Evolutionary conservation across 352 stramenopile genomes (phyloP), one percentile per base, ranked within the genome.

Genomic region (Phytophthora melonis): DNA sequence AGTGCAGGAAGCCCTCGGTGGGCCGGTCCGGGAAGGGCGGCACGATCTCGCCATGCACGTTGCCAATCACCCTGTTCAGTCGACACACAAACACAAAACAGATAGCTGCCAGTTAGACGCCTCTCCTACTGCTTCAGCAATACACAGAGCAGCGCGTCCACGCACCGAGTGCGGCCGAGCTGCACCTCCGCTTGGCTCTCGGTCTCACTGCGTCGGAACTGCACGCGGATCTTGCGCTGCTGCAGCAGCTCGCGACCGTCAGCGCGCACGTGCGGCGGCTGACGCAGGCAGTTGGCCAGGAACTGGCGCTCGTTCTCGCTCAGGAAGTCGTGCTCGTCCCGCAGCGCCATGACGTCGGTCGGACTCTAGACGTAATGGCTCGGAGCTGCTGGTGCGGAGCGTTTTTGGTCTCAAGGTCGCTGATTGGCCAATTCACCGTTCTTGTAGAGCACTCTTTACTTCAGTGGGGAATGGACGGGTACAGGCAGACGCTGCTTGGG

Each of bases 1-100:
- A 94, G 43, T 95, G 82, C 50, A 97, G 76, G 61, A 97, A 96
- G 1, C 92, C 92, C 68, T 97, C 92, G 30, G 85, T 94, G 34
- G 92, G 92, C 36, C 91, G 80, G 66, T 97, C 91, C 6, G 92
- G 91, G 59, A 94, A 97, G 34, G 92, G 92, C 39, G 87, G 78
- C 62, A 97, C 88, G 56, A 97, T 93, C 68, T 96, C 88, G 25
- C 88, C 88, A 36, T 92, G 85, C 9, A 96, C 89, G 57, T 94
- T 93, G 19, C 84, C 89, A 47, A 95, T 86, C 52, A 95, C 91
- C 30, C 86, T 93, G 49, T 3, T 43, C 34, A 41, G 9, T 11
- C 10, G 32, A 2, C 18, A 63, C 23, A 25, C 23, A 56, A 10
- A 54, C 11, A 39, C 21, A 63, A 2, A 47, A 30, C n/a, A 21